Base-by-base conservation (phyloP, 345 rosid species). In the Brassica juncea region DNA sequence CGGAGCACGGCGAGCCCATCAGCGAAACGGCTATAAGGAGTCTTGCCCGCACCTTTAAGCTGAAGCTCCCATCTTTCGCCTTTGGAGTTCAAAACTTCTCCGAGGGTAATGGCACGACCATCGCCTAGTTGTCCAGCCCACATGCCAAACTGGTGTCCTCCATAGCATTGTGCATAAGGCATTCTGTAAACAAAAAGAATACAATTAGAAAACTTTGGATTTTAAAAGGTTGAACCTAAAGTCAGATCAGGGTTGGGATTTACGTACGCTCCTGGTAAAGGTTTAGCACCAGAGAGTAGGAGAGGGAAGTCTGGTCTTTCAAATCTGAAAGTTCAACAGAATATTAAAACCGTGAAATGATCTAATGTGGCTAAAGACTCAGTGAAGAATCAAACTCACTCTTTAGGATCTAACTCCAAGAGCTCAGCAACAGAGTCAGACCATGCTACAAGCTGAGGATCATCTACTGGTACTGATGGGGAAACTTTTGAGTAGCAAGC, bases 91-190 rank as follows among this genome's bases (percentile, higher is more conserved):
- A 93, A 78, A 86, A 90, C 78, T 82, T 91, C 97, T 44, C 99
- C 99, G 0, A 96, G 87, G 4, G 98, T 89, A 54, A 96, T 92
- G 76, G 98, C 99, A 76, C 99, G 89, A 23, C 99, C 99, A 84
- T 96, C 99, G 77, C 99, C 99, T 52, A 96, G 85, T 84, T 96
- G 99, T 80, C 98, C 98, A 64, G 98, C 99, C 99, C 98, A 95
- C 85, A 79, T 88, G 67, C 99, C 97, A 86, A 95, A 95, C 74
- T 93, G 98, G 84, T 95, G 97, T 70, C 98, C 99, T 79, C 98
- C 99, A 76, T 95, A 95, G 83, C 96, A 90, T 67, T 93, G 98
- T 59, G 98, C 94, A 82, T 90, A 95, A 6, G 99, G 86, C 82
- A 89, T 75, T 72, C 99, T 93, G 84, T 57, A 77, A 28, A 54